These are phyloP conservation scores for Sarocladium kiliense DNA, from an alignment of 2,329 filamentous ascomycete genomes.

Conservation along the genomic window DNA sequence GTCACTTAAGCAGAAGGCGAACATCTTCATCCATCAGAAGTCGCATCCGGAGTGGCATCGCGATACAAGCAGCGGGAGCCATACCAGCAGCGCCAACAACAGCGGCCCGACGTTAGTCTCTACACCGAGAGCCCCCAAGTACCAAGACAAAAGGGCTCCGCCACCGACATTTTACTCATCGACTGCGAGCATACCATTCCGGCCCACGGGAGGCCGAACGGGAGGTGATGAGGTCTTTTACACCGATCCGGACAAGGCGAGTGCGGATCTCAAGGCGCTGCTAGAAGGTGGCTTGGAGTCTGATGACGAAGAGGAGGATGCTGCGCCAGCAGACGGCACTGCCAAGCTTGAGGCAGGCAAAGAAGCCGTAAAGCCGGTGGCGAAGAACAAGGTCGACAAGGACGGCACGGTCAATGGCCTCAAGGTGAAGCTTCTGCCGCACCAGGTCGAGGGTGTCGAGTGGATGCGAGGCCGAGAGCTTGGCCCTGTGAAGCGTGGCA, in stretches of 20 bases:
- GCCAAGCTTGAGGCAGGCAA: conserved; percentile 13
- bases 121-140: conserved; percentile 42
- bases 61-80: not conserved
- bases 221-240: conserved; percentile 50
- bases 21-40: conserved; percentile 49
- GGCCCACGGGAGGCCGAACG: conserved; percentile 13
- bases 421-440: conserved; percentile 81
- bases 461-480: conserved; percentile 96
- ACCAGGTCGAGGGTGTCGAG: conserved; percentile 87
- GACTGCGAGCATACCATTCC: conserved; percentile 17
- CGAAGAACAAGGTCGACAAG: conserved; percentile 21
- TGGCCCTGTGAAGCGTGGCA: conserved; percentile 75
- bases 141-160: conserved; percentile 41
- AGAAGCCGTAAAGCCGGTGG: conserved; percentile 14
- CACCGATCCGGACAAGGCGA: conserved; percentile 66
- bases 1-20: conserved; percentile 50
- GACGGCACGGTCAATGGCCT: conserved; percentile 67
- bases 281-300: conserved; percentile 77
- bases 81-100: not conserved
- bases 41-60: conserved; percentile 54
- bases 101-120: conserved; percentile 37
- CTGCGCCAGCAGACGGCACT: conserved; percentile 14
- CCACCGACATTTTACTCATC: conserved; percentile 46
- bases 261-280: conserved; percentile 74
- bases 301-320: conserved; percentile 53